These are phyloP conservation scores for Lenwebbia sp. DNA, from an alignment of 345 rosid genomes.

Conservation along the genomic window DNA sequence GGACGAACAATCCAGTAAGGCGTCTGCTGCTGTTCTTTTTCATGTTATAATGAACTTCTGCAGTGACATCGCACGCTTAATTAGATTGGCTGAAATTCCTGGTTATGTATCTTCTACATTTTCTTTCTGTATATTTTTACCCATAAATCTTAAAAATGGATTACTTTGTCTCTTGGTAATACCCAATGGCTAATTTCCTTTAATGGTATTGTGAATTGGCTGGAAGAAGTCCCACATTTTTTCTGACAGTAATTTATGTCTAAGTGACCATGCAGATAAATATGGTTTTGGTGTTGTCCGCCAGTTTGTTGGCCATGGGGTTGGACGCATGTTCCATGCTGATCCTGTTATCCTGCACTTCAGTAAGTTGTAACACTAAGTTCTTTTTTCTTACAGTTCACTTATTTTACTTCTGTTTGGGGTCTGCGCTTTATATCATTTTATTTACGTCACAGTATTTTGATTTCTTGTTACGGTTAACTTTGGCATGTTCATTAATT, in stretches of 20 bases:
- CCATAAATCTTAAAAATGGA: not conserved
- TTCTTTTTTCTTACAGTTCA: not conserved
- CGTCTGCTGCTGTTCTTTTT: not conserved
- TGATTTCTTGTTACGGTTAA: not conserved
- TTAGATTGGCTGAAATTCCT: not conserved
- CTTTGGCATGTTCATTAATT: not conserved
- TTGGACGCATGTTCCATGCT: conserved; percentile 82
- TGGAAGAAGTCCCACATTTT: not conserved
- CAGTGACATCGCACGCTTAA: not conserved
- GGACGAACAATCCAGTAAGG: conserved; percentile 87
- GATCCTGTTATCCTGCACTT: conserved; percentile 75
- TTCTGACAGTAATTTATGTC: not conserved
- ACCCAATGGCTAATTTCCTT: not conserved
- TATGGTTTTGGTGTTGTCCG: conserved; percentile 64
- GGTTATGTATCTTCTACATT: not conserved
- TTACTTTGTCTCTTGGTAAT: not conserved
- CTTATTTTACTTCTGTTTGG: not conserved
- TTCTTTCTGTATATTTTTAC: not conserved
- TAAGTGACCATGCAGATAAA: conserved; percentile 84
- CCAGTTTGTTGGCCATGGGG: conserved; percentile 90
- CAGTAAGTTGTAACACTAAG: conserved; percentile 25
- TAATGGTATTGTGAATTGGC: not conserved
- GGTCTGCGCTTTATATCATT: not conserved
- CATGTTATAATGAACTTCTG: not conserved
- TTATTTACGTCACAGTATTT: not conserved